Evolutionary conservation across 768 basidiomycete species (phyloP).

Genomic region (Leucocoprinus birnbaumii): DNA sequence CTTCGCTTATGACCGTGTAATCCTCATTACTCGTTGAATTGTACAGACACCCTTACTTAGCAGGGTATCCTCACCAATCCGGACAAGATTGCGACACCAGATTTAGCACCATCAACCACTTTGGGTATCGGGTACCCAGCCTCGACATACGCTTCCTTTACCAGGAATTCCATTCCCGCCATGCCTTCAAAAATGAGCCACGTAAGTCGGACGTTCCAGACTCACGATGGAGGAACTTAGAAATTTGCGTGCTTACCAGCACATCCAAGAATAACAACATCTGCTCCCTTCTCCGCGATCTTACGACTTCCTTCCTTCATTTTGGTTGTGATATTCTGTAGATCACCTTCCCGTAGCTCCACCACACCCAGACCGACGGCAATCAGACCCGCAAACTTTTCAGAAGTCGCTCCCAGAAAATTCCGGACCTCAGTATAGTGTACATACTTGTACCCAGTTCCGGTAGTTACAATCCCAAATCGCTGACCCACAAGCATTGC

Average conservation of each 20-base stretch:
- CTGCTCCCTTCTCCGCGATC: conserved; percentile 28
- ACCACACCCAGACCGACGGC: conserved; percentile 29
- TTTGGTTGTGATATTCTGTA: conserved; percentile 21
- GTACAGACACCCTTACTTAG: neutral
- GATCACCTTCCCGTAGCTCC: conserved; percentile 30
- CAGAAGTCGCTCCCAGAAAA: conserved; percentile 30
- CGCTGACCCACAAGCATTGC: conserved; percentile 30
- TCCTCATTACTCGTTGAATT: too few species aligned
- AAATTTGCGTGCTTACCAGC: conserved; percentile 22
- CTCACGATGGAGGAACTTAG: neutral
- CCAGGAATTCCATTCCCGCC: conserved; percentile 33
- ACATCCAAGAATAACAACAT: conserved; percentile 36
- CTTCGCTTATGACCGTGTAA: too few species aligned
- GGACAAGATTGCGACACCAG: conserved; percentile 31
- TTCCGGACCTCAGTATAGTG: conserved; percentile 29
- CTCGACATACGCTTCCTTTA: conserved; percentile 24
- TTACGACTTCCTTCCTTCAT: conserved; percentile 27
- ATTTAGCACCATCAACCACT: conserved; percentile 37
- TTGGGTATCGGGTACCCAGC: conserved; percentile 23
- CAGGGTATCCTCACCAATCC: conserved; percentile 26
- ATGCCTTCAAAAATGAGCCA: conserved; percentile 20
- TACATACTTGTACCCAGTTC: conserved; percentile 29
- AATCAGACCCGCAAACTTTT: conserved; percentile 32
- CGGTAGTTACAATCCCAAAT: conserved; percentile 36
- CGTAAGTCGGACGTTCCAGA: too few species aligned